Evolutionary conservation across 2,329 filamentous ascomycete genomes (phyloP).

Genomic region (Penicillium olsonii): DNA sequence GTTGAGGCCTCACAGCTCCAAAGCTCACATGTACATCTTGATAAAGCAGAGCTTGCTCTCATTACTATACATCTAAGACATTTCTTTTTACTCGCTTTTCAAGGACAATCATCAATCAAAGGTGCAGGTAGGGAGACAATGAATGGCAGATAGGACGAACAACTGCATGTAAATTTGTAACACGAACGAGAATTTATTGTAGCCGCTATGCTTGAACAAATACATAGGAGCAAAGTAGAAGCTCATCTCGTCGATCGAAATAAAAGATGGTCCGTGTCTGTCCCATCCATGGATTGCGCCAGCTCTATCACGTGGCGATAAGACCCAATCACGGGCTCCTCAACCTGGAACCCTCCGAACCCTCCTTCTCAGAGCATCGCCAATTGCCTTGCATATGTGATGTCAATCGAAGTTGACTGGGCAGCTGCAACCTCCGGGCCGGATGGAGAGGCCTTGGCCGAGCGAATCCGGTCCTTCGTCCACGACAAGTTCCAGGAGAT

Average conservation of each 20-base stretch:
- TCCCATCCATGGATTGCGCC: not conserved
- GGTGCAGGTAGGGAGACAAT: too few relatives aligned
- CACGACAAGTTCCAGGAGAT: constrained; percentile 95
- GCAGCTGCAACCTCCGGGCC: constrained; percentile 84
- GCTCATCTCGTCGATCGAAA: not conserved
- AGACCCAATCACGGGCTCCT: constrained; percentile 9
- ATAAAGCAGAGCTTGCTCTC: too few relatives aligned
- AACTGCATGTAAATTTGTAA: too few relatives aligned
- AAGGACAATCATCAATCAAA: too few relatives aligned
- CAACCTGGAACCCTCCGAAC: constrained; percentile 4
- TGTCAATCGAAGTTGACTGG: constrained; percentile 99
- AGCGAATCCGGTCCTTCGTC: constrained; percentile 87
- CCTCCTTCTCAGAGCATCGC: constrained; percentile 2
- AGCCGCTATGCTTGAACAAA: too few relatives aligned
- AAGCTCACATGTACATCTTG: too few relatives aligned
- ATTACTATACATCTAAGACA: too few relatives aligned
- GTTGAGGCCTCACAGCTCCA: too few relatives aligned
- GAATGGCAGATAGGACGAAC: too few relatives aligned
- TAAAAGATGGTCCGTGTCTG: constrained; percentile 17
- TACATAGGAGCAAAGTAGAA: too few relatives aligned
- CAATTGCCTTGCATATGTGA: constrained; percentile 47
- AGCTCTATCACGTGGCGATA: constrained; percentile 10
- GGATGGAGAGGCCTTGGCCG: constrained; percentile 81
- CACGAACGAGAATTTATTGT: too few relatives aligned
- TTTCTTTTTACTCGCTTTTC: too few relatives aligned